Evolutionary conservation across 371 early-diverging fungal genomes (phyloP).

Genomic region (Circinella minor): DNA sequence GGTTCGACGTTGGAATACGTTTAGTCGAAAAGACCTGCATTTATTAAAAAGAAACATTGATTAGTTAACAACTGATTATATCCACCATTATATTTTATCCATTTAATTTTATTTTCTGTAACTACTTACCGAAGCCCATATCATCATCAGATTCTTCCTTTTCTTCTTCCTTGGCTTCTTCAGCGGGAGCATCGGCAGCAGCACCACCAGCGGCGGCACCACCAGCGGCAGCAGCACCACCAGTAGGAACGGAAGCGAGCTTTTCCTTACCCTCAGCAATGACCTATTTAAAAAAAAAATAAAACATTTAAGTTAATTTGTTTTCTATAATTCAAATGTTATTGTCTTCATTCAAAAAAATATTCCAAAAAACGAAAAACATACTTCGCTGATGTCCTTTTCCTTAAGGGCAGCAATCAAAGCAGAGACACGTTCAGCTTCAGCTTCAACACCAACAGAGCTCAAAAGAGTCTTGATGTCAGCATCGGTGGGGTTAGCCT

Average conservation of each 20-base stretch:
- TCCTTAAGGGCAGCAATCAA: conserved; percentile 85
- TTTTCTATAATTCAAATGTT: too few species aligned
- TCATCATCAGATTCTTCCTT: conserved; percentile 91
- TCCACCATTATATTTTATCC: background rate
- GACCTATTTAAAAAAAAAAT: conserved; percentile 44
- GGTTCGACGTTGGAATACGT: background rate
- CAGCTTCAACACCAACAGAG: conserved; percentile 94
- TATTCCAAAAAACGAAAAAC: background rate
- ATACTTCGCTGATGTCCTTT: conserved; percentile 87
- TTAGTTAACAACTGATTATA: too few species aligned
- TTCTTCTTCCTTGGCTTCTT: conserved; percentile 73
- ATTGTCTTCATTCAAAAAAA: too few species aligned
- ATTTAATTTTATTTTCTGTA: background rate
- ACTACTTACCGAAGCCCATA: conserved; percentile 44
- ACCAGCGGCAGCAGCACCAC: conserved; percentile 82
- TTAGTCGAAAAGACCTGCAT: conserved; percentile 48
- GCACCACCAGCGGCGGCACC: conserved; percentile 60
- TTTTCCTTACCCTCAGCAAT: conserved; percentile 91
- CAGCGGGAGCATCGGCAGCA: conserved; percentile 59
- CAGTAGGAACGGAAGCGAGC: conserved; percentile 92
- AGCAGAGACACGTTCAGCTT: conserved; percentile 76
- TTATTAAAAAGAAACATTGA: background rate
- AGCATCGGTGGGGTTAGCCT: conserved; percentile 80
- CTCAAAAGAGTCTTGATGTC: conserved; percentile 87
- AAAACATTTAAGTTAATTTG: too few species aligned